Percentiles rank a stretch among this genome's conserved stretches.
Evolutionary conservation across 2,329 filamentous ascomycete species (phyloP).

Genomic region (Penicillium sp.): DNA sequence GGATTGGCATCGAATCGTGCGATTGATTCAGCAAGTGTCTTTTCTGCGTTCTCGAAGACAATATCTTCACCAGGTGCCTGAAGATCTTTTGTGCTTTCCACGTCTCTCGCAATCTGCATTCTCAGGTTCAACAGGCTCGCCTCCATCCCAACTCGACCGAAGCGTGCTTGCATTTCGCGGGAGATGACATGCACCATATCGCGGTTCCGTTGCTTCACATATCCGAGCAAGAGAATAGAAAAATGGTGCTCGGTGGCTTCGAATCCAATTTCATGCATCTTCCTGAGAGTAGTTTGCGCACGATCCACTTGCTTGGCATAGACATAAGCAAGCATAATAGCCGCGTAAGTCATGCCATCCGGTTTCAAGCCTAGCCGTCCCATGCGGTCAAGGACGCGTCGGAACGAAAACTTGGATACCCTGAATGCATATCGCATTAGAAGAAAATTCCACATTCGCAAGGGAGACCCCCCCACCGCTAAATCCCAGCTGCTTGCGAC

Average conservation of each 20-base stretch:
- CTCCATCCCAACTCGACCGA: slow-evolving; percentile 34
- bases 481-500: slow-evolving; percentile 57
- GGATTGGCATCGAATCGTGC: slow-evolving; percentile 41
- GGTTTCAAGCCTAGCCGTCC: slow-evolving; percentile 50
- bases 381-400: slow-evolving; percentile 59
- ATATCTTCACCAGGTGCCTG: slow-evolving; percentile 15
- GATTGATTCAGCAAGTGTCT: slow-evolving; percentile 41
- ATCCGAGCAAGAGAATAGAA: slow-evolving; percentile 48
- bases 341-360: slow-evolving; percentile 60
- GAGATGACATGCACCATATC: slow-evolving; percentile 54
- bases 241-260: slow-evolving; percentile 48
- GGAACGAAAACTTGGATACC: slow-evolving; percentile 57
- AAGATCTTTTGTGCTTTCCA: slow-evolving; percentile 22
- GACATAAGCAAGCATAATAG: slow-evolving; percentile 60
- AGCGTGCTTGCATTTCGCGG: slow-evolving; percentile 41
- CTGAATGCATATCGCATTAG: slow-evolving; percentile 67
- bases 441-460: slow-evolving; percentile 75
- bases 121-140: slow-evolving; percentile 40
- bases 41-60: slow-evolving; percentile 37
- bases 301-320: slow-evolving; percentile 54
- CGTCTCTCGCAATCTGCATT: slow-evolving; percentile 37
- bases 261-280: slow-evolving; percentile 40
- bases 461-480: slow-evolving; percentile 54
- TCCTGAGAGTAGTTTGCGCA: slow-evolving; percentile 54
- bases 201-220: slow-evolving; percentile 51